Evolutionary conservation across 2,329 filamentous ascomycete species (phyloP), one percentile per base, ranked within the genome.

Genomic region (Capronia americana): DNA sequence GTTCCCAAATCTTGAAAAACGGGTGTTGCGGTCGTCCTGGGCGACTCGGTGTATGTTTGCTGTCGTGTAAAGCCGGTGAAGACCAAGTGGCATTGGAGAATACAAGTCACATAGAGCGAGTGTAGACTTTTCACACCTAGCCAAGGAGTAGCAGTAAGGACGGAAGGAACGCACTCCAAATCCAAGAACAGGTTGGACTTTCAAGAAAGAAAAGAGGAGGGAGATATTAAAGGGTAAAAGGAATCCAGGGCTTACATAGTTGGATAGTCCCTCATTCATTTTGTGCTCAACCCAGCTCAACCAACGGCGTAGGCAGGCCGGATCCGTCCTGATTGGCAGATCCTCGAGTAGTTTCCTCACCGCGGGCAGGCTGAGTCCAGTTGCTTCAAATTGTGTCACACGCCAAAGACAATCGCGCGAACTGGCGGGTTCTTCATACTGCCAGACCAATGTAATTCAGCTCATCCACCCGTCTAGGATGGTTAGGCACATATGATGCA

Each of bases 371-470:
- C 57, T 64, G 68, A 64, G 59, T 30, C 59, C 50, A 24, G 62
- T 66, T 66, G 54, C 58, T 62, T 67, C 68, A 68, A 58, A 57
- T 51, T 46, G 68, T 70, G 68, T 70, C 65, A 70, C 68, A 61
- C 46, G 65, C 68, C 63, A 68, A 51, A 57, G 50, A 65, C 56
- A 58, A 57, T 61, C 26, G 24, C 53, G 61, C 62, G 54, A 65
- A 66, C 48, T 63, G 58, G 59, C 41, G 41, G 57, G 57, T 50
- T 50, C 44, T 58, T 62, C 66, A 51, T 44, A 60, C 56, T 57
- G 54, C 60, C 38, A 66, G 48, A 53, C 55, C 60, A 61, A 63
- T 63, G 60, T 50, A 51, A 56, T 66, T 44, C 64, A 57, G 20
- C 54, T 57, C 59, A 54, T 48, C 53, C 53, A 56, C 55, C 46